Evolutionary conservation across 441 rosid genomes (phyloP), one percentile per base, ranked within the genome.

Genomic region (Croton laevigatus): DNA sequence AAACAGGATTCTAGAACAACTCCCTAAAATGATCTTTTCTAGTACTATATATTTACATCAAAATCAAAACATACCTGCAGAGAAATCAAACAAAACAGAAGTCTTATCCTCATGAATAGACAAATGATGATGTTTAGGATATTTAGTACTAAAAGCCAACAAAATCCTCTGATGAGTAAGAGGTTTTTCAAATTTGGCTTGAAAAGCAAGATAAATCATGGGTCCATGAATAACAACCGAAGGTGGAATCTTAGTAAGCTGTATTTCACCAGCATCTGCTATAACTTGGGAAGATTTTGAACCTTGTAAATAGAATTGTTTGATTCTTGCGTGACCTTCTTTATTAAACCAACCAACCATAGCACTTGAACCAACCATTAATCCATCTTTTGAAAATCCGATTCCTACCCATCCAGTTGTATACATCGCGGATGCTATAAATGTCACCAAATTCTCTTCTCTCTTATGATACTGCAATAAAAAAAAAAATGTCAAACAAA

Each of bases 381-480:
- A 80, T 23, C 99, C 99, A 38, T 90, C 89, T 77, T 66, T 88
- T 0, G 99, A 94, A 77, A 91, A 94, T 6, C 97, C 99, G 1
- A 94, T 84, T 13, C 97, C 96, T 8, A 90, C 96, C 99, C 99
- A 94, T 14, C 99, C 99, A 8, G 87, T 86, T 1, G 97, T 91
- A 77, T 91, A 94, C 16, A 84, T 62, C 10, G 91, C 97, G 1
- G 97, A 91, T 60, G 88, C 34, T 71, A 94, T 77, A 22, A 89
- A 85, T 11, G 97, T 94, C 82, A 87, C 77, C 20, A 86, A 81
- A 64, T 84, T 85, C 61, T 88, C 96, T 77, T 81, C 85, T 54
- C 85, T 83, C 75, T 89, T 86, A 54, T 85, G 78, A 65, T 88
- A 87, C 99, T 92, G 86, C 80, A 80, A 60, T 16, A 53, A 19